Conservation (phyloP, 2,329 filamentous ascomycete genomes). For the Gyromitra esculenta region DNA sequence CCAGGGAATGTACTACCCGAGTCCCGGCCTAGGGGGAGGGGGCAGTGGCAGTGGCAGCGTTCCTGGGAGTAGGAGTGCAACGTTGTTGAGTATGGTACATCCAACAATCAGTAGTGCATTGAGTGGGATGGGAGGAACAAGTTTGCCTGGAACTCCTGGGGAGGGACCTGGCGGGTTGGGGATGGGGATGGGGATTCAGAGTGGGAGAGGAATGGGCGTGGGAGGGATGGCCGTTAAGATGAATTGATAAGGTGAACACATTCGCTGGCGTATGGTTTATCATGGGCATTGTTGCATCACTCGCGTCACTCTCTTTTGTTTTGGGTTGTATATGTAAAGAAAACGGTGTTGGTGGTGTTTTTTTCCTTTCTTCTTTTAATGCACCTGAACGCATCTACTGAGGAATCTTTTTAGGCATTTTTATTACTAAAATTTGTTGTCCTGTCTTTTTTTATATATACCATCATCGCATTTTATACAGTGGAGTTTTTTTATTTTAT, state of each 20-base stretch:
- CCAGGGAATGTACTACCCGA: slow-evolving; percentile 45
- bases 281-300: slow-evolving; percentile 8
- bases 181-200: slow-evolving; percentile 5
- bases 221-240: slow-evolving; percentile 29
- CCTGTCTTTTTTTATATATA: not conserved
- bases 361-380: slow-evolving; percentile 11
- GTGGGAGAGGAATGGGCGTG: slow-evolving; percentile 23
- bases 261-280: not conserved
- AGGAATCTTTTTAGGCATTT: slow-evolving; percentile 1
- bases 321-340: slow-evolving; percentile 32
- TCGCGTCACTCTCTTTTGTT: slow-evolving; percentile 33
- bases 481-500: slow-evolving; percentile 4
- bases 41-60: slow-evolving; percentile 43
- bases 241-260: not conserved
- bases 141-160: slow-evolving; percentile 35
- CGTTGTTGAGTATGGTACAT: slow-evolving; percentile 51
- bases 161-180: slow-evolving; percentile 42
- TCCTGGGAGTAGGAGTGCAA: slow-evolving; percentile 49
- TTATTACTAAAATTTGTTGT: slow-evolving; percentile 2
- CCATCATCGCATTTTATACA: not conserved
- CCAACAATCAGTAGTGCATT: slow-evolving; percentile 50
- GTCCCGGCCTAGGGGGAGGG: slow-evolving; percentile 39
- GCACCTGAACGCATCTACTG: not conserved
- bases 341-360: slow-evolving; percentile 38
- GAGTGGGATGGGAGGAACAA: slow-evolving; percentile 44